Percentiles rank a stretch among this genome's conserved stretches.
These are phyloP conservation scores for Dalechampia spathulata DNA, from an alignment of 441 rosid genomes.

Conservation along the genomic window DNA sequence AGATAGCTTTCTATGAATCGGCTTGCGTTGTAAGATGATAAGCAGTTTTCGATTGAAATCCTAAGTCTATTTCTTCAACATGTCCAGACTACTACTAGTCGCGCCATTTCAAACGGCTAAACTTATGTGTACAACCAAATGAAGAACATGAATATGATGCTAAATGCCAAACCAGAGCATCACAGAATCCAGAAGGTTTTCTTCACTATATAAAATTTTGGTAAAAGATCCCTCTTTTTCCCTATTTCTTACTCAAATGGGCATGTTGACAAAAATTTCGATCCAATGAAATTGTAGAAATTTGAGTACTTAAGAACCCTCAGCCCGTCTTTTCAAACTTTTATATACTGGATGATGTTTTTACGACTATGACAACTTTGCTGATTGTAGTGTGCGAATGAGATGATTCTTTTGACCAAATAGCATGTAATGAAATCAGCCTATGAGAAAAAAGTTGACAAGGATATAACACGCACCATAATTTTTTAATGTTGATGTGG, in stretches of 20 bases:
- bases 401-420: neutral
- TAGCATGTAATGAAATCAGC: neutral
- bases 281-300: no score
- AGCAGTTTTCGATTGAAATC: no score
- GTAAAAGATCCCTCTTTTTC: no score
- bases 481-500: constrained; percentile 68
- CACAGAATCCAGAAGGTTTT: neutral
- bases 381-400: neutral
- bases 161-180: neutral
- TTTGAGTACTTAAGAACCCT: neutral
- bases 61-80: no score
- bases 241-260: no score
- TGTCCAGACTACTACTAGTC: no score
- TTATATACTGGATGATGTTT: neutral
- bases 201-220: no score
- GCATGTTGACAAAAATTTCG: no score
- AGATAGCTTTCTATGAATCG: no score
- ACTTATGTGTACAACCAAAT: neutral
- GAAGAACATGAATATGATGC: no score
- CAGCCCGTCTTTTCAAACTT: neutral
- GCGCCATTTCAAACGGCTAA: neutral
- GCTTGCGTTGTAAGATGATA: no score
- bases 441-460: neutral
- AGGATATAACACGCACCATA: constrained; percentile 34
- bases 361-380: neutral